phyloP scores from a whole-genome alignment of 1,139 yeast species.

The Scheffersomyces stambukii region DNA sequence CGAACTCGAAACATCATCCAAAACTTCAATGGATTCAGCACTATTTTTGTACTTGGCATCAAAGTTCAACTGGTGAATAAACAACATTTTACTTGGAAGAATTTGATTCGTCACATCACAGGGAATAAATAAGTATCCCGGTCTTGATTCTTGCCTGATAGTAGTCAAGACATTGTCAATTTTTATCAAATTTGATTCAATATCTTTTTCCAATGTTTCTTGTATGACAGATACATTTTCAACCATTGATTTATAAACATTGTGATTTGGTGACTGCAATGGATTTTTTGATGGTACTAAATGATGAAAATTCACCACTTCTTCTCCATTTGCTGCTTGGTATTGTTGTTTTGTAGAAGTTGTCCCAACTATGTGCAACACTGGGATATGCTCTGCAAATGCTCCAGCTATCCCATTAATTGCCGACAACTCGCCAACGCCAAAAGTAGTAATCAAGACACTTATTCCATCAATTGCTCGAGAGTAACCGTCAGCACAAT shows the following conservation, averaged over 20 bases:
- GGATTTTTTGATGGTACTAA: conserved; percentile 54
- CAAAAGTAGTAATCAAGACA: conserved; percentile 61
- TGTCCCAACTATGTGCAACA: conserved; percentile 81
- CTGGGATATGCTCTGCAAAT: conserved; percentile 73
- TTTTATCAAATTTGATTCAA: conserved; percentile 39
- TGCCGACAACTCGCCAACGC: conserved; percentile 87
- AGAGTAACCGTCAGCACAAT: conserved; percentile 78
- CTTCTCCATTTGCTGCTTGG: conserved; percentile 20
- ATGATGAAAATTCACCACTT: conserved; percentile 54
- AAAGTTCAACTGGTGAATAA: conserved; percentile 17
- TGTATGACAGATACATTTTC: conserved; percentile 54
- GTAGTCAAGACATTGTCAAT: conserved; percentile 61
- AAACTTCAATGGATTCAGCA: conserved; percentile 12
- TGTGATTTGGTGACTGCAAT: conserved; percentile 51
- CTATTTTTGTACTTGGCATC: conserved; percentile 20
- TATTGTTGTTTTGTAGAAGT: conserved; percentile 30
- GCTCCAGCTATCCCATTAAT: conserved; percentile 83
- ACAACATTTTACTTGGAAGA: conserved; percentile 37
- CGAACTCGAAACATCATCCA: conserved; percentile 36
- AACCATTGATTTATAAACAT: conserved; percentile 59
- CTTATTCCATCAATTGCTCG: conserved; percentile 44
- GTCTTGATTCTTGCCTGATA: conserved; percentile 57
- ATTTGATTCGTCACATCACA: conserved; percentile 54
- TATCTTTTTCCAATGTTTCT: conserved; percentile 50
- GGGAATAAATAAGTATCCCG: conserved; percentile 79